These are phyloP conservation scores for Candida sonorensis DNA, from an alignment of 805 yeast species.

Conservation along the genomic window DNA sequence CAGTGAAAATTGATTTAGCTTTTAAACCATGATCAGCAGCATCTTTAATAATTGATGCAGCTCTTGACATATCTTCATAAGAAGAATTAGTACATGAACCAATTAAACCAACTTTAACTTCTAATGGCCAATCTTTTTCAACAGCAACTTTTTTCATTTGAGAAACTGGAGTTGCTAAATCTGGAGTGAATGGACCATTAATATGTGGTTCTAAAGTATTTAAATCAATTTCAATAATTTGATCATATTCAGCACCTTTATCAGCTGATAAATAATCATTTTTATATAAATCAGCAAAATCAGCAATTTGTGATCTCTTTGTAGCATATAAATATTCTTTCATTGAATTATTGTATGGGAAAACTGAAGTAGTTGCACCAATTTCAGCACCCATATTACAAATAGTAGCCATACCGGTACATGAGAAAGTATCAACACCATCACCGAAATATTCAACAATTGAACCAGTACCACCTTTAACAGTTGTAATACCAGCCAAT, in stretches of 20 bases:
- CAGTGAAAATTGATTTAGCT: constrained; percentile 87
- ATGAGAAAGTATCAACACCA: constrained; percentile 81
- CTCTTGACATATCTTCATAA: constrained; percentile 97
- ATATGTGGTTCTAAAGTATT: constrained; percentile 86
- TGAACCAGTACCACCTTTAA: constrained; percentile 96
- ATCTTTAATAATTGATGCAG: constrained; percentile 82
- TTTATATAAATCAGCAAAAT: constrained; percentile 48
- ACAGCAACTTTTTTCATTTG: constrained; percentile 66
- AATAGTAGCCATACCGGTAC: constrained; percentile 99
- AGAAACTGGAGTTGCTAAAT: constrained; percentile 88
- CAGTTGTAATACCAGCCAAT: constrained; percentile 88
- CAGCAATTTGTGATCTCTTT: constrained; percentile 74
- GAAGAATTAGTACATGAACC: constrained; percentile 99
- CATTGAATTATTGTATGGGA: constrained; percentile 70
- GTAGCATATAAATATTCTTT: constrained; percentile 70
- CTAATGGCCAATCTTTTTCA: constrained; percentile 78
- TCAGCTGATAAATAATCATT: constrained; percentile 69
- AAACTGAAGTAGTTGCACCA: constrained; percentile 96
- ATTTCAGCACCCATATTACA: constrained; percentile 99
- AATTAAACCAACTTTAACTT: constrained; percentile 86
- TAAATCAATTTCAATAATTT: constrained; percentile 85
- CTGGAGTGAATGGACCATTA: constrained; percentile 98
- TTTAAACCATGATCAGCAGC: constrained; percentile 82
- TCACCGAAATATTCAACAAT: constrained; percentile 96
- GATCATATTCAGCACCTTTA: constrained; percentile 83